phyloP scores from a whole-genome alignment of 2,329 filamentous ascomycete genomes.

The Cercospora sp. region DNA sequence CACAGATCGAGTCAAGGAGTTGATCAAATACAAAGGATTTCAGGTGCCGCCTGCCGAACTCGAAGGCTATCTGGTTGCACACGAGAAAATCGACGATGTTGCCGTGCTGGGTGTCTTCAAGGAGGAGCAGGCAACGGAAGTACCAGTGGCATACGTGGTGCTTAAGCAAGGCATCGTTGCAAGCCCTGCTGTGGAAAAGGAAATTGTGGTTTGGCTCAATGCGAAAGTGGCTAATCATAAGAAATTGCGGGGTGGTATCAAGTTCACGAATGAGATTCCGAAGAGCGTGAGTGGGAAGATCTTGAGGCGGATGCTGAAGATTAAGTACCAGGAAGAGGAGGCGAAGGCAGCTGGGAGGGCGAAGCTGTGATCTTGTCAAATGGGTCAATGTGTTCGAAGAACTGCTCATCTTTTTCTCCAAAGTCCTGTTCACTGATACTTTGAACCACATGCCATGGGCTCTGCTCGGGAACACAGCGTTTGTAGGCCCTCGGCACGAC shows the following conservation, averaged over 20 bases:
- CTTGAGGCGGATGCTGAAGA: constrained; percentile 60
- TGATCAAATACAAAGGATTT: constrained; percentile 58
- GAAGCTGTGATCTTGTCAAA: constrained; percentile 39
- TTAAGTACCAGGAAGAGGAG: constrained; percentile 46
- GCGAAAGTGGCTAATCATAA: constrained; percentile 69
- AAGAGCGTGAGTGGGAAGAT: constrained; percentile 77
- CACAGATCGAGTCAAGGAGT: constrained; percentile 73
- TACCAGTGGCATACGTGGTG: constrained; percentile 60
- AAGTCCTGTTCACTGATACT: too few relatives aligned
- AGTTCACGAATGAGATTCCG: constrained; percentile 66
- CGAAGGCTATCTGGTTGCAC: constrained; percentile 46
- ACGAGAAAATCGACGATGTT: constrained; percentile 47
- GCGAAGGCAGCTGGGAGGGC: constrained; percentile 42
- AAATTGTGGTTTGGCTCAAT: constrained; percentile 61
- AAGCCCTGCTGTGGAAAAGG: constrained; percentile 41
- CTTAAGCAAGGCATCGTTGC: constrained; percentile 38
- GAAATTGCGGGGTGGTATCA: constrained; percentile 51
- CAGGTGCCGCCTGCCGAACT: constrained; percentile 39
- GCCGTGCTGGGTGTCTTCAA: constrained; percentile 50
- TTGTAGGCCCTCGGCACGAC: too few relatives aligned
- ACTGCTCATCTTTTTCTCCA: too few relatives aligned
- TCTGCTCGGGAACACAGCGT: too few relatives aligned
- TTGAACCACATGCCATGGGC: too few relatives aligned
- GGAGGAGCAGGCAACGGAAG: constrained; percentile 53
- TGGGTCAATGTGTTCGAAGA: too few relatives aligned